A percentile compares a stretch with the other conserved stretches of the same genome.
phyloP scores from a whole-genome alignment of 441 rosid species.

The Erysimum cheiri region DNA sequence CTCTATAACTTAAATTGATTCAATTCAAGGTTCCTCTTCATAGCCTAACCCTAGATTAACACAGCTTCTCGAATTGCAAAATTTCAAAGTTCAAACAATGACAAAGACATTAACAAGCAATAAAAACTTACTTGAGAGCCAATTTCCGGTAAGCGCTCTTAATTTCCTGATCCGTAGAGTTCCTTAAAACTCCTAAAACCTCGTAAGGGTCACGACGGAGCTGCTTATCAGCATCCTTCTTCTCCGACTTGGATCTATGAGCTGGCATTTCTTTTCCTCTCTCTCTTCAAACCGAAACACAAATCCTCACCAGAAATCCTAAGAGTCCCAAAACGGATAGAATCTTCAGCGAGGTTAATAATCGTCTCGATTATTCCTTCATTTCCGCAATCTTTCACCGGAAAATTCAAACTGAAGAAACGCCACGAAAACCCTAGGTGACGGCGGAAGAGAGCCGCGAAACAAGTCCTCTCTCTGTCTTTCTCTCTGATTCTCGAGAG shows the following conservation, averaged over 20 bases:
- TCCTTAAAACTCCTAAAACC: constrained; percentile 73
- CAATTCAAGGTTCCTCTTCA: constrained; percentile 14
- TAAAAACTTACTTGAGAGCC: constrained; percentile 83
- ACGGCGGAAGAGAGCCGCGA: constrained; percentile 36
- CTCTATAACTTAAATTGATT: constrained; percentile 19
- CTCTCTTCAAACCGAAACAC: constrained; percentile 26
- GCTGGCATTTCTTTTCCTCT: constrained; percentile 57
- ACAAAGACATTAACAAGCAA: constrained; percentile 10
- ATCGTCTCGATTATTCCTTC: constrained; percentile 29
- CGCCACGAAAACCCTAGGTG: background rate
- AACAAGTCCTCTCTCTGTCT: constrained; percentile 32
- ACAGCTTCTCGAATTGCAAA: background rate
- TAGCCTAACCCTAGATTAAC: constrained; percentile 26
- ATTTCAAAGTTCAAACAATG: background rate
- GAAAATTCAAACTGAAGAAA: constrained; percentile 7
- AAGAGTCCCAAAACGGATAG: constrained; percentile 19
- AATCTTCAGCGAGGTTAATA: constrained; percentile 11
- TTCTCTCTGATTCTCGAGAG: constrained; percentile 21
- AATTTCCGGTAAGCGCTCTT: constrained; percentile 86
- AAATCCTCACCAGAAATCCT: constrained; percentile 34
- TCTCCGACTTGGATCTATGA: constrained; percentile 80
- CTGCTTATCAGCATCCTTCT: constrained; percentile 64
- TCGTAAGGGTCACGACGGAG: constrained; percentile 91
- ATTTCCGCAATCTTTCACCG: constrained; percentile 17
- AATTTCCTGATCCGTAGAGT: constrained; percentile 90